A percentile compares a stretch with the other conserved stretches of the same genome.
Evolutionary conservation across 257 asterid genomes (phyloP).

Genomic region (Solanum pennellii): DNA sequence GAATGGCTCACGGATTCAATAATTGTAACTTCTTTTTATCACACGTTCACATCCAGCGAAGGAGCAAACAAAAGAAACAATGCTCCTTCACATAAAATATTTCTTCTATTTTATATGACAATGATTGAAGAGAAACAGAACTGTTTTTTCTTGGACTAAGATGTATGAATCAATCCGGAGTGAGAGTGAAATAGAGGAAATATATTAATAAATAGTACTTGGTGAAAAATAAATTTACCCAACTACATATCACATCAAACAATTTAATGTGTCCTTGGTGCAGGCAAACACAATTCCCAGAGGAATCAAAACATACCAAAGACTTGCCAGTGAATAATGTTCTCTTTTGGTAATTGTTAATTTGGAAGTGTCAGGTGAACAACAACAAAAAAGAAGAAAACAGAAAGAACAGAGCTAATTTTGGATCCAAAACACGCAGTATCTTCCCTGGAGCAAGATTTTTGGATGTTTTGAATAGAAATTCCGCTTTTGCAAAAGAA

Average conservation of each 20-base stretch:
- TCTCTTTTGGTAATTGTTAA: neutral
- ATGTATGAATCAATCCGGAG: neutral
- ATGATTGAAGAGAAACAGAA: neutral
- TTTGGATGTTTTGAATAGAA: neutral
- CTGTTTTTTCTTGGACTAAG: neutral
- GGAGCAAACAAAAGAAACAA: neutral
- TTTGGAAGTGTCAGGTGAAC: neutral
- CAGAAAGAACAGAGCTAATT: neutral
- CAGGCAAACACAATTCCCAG: neutral
- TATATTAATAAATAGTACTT: neutral
- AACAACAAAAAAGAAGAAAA: neutral
- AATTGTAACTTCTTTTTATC: neutral
- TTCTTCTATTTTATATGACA: neutral
- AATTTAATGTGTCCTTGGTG: neutral
- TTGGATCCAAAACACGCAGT: neutral
- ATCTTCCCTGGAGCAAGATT: neutral
- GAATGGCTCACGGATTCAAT: neutral
- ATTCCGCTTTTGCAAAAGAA: neutral
- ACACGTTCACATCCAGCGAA: neutral
- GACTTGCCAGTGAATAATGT: neutral
- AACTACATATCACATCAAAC: neutral
- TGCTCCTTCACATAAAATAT: neutral
- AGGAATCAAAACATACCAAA: neutral
- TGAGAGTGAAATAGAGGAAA: neutral
- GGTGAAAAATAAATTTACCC: no score